Percentiles rank a stretch among this genome's conserved stretches.
These are phyloP conservation scores for Starmerella scarabaei DNA, from an alignment of 805 yeast genomes.

Conservation along the genomic window DNA sequence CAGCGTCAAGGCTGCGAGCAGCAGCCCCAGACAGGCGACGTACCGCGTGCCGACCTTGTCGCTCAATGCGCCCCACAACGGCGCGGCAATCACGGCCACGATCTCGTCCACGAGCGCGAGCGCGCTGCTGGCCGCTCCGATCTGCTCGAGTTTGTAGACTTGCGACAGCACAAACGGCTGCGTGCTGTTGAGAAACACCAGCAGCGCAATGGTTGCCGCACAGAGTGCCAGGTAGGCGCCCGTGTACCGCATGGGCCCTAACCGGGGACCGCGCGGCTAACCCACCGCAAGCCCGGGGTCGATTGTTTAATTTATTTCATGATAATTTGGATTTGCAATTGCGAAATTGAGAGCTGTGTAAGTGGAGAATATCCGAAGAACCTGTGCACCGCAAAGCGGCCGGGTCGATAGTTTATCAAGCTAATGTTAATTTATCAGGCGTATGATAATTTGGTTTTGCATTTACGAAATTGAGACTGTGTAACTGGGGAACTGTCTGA, in stretches of 20 bases:
- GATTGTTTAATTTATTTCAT: neutral
- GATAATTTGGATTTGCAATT: no score
- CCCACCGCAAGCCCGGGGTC: neutral
- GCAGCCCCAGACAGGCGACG: constrained; percentile 37
- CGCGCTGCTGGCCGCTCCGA: constrained; percentile 38
- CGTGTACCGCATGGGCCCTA: neutral
- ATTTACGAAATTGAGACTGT: no score
- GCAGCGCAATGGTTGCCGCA: constrained; percentile 31
- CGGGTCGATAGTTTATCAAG: no score
- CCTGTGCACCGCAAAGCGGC: no score
- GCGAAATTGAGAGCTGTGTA: no score
- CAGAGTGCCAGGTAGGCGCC: constrained; percentile 29
- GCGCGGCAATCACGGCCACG: constrained; percentile 40
- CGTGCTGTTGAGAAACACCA: constrained; percentile 34
- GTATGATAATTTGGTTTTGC: no score
- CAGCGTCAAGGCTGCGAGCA: constrained; percentile 37
- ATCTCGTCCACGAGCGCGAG: constrained; percentile 49
- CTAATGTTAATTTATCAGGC: no score
- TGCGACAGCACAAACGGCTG: constrained; percentile 35
- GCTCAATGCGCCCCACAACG: constrained; percentile 49
- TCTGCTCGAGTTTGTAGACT: constrained; percentile 23
- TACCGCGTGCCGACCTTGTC: constrained; percentile 52
- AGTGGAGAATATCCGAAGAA: neutral
- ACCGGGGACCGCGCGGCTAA: no score
- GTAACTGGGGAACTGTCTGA: no score